Base-by-base conservation (phyloP, 139 green algal species). In the Chlorella vulgaris region DNA sequence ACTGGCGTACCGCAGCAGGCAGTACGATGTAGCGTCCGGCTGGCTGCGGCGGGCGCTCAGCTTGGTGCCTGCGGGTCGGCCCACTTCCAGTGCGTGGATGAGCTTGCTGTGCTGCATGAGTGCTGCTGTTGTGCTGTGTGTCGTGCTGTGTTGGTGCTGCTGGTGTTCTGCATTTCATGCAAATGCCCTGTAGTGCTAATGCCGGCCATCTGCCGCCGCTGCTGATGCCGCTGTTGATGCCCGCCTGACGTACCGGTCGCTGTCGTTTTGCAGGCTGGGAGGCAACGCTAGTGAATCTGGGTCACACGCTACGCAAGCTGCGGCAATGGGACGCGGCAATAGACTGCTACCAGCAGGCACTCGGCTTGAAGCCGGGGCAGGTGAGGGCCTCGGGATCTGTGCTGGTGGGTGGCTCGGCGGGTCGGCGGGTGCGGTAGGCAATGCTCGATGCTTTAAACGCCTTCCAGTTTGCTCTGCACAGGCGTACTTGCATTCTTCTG, bases 281-380 rank as follows among this genome's bases (percentile, higher is more conserved):
- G 87, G 78, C 95, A 1, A 93, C 89, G 8, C 47, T 97, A 15
- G 80, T 97, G 7, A 96, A 96, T 50, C 84, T 99, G 36, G 96
- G 89, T 4, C 96, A 99, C 85, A 88, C 90, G 36, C 87, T 96
- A 81, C 89, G 96, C 43, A 98, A 98, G 91, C 83, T 93, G 76
- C 38, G 87, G 36, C 74, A 74, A 22, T 95, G 67, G 76, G 81
- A 70, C 29, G 80, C 90, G 21, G 89, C 91, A 7, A 53, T 91
- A 21, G 71, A 86, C 40, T 81, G 79, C 63, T 95, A 94, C 73
- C 67, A 91, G 53, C 78, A 80, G n/a, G 93, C 93, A 1, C 79
- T 97, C 10, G 87, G 73, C 3, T 83, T 97, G 28, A 68, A 36
- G 8, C 92, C 92, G 24, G 75, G 76, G 21, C 76, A 79, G 73